Evolutionary conservation across 768 basidiomycete species (phyloP), one percentile per base, ranked within the genome.

Genomic region (Melanogaster broomeanus): DNA sequence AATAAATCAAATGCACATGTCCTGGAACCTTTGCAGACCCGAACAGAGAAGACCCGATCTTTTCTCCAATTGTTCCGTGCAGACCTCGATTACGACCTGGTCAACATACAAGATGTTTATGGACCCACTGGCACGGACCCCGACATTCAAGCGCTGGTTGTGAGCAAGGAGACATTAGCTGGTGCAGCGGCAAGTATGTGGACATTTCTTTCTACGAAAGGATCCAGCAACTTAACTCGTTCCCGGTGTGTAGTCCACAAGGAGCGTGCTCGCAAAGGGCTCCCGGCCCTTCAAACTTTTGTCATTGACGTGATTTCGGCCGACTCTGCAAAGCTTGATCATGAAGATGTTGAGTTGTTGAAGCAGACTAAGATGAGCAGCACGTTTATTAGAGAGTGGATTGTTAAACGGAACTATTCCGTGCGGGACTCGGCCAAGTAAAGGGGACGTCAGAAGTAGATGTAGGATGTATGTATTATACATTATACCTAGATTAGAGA

Each of bases 281-380:
- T 96, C 2, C 80, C 85, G 5, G 57, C 79, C 2, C 78, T 96
- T 40, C 69, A 80, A 42, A 78, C 83, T 0, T 90, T 85, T 64
- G 75, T 92, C 34, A 96, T 98, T 62, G 90, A 95, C 65, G 93
- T 98, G 57, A 93, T 98, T 52, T 91, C 89, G 0, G 70, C 86
- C 40, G 79, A 78, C 28, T 77, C 76, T 4, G 71, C 79, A 18
- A 81, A 74, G 49, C 69, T 90, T 22, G 84, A 83, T 43, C 77
- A 78, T 43, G 80, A 79, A 19, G 90, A 95, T 63, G 78, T 81
- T 16, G 82, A 84, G 49, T 69, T 78, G 63, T 68, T 95, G 51
- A 87, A 86, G 64, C 77, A 81, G 57, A 80, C 85, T 25, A 99
- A 99, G 77, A 85, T 98, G 81, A 93, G 97, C 66, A 97, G 93